Base-by-base conservation (phyloP, 768 basidiomycete species). In the Suillus subluteus region DNA sequence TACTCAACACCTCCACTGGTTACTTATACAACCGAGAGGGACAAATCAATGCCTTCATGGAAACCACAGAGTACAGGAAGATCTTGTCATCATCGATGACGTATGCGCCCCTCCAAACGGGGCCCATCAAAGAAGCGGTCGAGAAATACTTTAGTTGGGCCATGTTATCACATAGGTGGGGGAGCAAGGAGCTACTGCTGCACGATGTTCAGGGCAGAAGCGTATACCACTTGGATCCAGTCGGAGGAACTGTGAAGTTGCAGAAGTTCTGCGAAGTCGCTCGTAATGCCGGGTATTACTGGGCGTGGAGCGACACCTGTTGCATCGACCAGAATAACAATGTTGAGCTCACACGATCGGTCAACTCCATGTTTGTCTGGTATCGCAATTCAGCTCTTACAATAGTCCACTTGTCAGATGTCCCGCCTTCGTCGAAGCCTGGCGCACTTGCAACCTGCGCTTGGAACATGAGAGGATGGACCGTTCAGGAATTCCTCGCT, bases 351-450 rank as follows among this genome's bases (percentile, higher is more conserved):
- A 65, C 71, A 65, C 71, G 75, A 56, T 74, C 76, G 30, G 73
- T 76, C 62, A 66, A 69, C 26, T 74, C 75, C 61, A 76, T 76
- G 75, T 76, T 77, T 66, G 65, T 37, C 30, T 76, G 75, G 75
- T 76, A 76, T 41, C 63, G 71, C 3, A 65, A 72, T 4, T 73
- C 75, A 37, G 67, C 67, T 30, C 58, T 76, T 30, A 76, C 74
- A 15, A 62, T 76, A 63, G 59, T 76, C 30, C 70, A 76, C 35
- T 63, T 76, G 40, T 64, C 65, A 30, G 73, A 74, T 9, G 71
- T 73, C 16, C 21, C 1, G 18, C 68, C 67, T 15, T 59, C 68
- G 15, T 69, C 68, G 30, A 18, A 30, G 50, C 11, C 58, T 21
- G 72, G 68, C 58, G 68, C 63, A 62, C 61, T 74, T 35, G 62